Base-by-base conservation (phyloP, 129 eudicot species). In the Centaurea solstitialis region DNA sequence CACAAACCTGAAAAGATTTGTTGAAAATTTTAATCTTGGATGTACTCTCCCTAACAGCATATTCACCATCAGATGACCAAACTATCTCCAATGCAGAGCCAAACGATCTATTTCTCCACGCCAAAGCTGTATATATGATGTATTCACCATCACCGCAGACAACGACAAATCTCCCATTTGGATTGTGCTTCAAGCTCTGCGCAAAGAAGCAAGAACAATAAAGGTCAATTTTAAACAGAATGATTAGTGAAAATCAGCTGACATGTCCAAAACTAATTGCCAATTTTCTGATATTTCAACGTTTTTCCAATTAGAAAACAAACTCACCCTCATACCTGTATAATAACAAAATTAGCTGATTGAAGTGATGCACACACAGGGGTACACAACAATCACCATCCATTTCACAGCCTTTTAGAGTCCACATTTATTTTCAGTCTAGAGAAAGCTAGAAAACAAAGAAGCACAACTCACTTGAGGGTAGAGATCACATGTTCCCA, bases 41-140 rank as follows among this genome's bases (percentile, higher is more conserved):
- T 65, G 99, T 95, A 86, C 99, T 95, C 93, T 95, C 99, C 84
- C 99, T 91, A 45, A 88, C 94, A 80, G 99, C 98, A 87, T 86
- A 92, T 88, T 95, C 99, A 64, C 99, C 99, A 26, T 95, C 99
- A 70, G 97, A 81, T 73, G 99, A 95, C 98, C 98, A 95, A 70
- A 89, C 98, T 78, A 95, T 87, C 89, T 95, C 99, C 92, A 95
- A 79, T 69, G 98, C 99, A 68, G 99, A 91, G 59, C 99, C 99
- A 86, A 90, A 95, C 26, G 99, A 95, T 88, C 98, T 88, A 83
- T 95, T 95, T 86, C 99, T 95, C 99, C 99, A 95, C 76, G 99
- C 99, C 87, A 95, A 86, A 78, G 99, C 97, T 18, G 99, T 95
- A 69, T 95, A 95, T 80, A 93, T 95, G 75, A 95, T 93, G 87